Evolutionary conservation across 768 basidiomycete genomes (phyloP).

Genomic region (Leccinum obscurum): DNA sequence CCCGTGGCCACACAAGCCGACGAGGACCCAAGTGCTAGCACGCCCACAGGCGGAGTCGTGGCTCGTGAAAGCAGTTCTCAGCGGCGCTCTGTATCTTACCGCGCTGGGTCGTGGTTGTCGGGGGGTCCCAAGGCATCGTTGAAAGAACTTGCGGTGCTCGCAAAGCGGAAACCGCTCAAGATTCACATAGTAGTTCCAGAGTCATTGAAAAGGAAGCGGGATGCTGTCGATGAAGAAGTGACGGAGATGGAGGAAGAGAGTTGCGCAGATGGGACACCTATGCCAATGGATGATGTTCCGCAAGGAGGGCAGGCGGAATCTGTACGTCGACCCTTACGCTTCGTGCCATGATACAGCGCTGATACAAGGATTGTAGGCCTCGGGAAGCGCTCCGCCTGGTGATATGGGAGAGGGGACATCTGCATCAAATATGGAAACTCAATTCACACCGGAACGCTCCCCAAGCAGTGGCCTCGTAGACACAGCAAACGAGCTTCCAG

Average conservation of each 20-base stretch:
- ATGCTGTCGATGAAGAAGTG: neutral
- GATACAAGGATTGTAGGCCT: conserved; percentile 3
- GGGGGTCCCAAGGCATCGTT: conserved; percentile 26
- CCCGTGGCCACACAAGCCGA: neutral
- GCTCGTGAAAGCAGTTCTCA: neutral
- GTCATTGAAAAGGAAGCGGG: conserved; percentile 11
- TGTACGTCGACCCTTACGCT: too few relatives aligned
- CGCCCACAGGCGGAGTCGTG: neutral
- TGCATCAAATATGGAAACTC: neutral
- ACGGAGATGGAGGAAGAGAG: neutral
- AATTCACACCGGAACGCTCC: neutral
- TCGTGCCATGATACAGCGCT: too few relatives aligned
- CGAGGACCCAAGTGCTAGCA: neutral
- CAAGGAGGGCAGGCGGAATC: neutral
- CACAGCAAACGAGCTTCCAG: neutral
- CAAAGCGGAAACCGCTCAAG: conserved; percentile 15
- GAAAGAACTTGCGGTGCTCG: conserved; percentile 15
- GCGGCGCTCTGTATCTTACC: neutral
- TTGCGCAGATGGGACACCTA: neutral
- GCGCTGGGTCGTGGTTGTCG: neutral
- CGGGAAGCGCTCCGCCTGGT: neutral
- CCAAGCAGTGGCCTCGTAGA: too few relatives aligned
- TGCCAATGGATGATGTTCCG: neutral
- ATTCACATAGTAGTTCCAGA: conserved; percentile 11
- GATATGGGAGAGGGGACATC: neutral